A percentile compares a stretch with the other conserved stretches of the same genome.
Evolutionary conservation across 345 rosid species (phyloP).

Genomic region (Passiflora organensis): DNA sequence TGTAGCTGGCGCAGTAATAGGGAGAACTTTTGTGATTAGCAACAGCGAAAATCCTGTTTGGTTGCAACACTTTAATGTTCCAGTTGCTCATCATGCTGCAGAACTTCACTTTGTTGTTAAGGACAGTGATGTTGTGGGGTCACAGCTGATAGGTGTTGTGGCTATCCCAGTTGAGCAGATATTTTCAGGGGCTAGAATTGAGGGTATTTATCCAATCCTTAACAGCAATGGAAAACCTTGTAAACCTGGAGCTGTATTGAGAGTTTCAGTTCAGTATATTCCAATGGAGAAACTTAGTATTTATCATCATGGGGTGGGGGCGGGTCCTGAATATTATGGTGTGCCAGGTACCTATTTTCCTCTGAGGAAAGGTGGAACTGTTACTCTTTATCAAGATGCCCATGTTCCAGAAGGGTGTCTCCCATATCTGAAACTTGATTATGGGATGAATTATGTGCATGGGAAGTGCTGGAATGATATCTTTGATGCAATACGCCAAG

Average conservation of each 20-base stretch:
- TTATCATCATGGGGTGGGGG: constrained; percentile 77
- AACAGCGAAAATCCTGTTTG: constrained; percentile 83
- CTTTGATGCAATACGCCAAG: constrained; percentile 73
- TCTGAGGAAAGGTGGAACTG: constrained; percentile 71
- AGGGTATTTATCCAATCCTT: constrained; percentile 60
- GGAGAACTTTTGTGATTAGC: constrained; percentile 82
- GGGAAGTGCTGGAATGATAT: constrained; percentile 94
- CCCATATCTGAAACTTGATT: constrained; percentile 53
- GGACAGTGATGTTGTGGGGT: constrained; percentile 87
- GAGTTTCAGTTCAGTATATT: constrained; percentile 68
- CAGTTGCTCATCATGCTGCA: constrained; percentile 80
- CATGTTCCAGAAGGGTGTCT: constrained; percentile 84
- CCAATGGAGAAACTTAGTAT: constrained; percentile 60
- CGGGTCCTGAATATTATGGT: constrained; percentile 73
- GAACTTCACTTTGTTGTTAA: constrained; percentile 83
- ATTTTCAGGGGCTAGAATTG: constrained; percentile 51
- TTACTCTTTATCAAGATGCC: constrained; percentile 94
- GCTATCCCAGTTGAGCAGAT: constrained; percentile 76
- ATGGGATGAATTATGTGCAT: constrained; percentile 58
- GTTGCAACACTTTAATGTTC: constrained; percentile 79
- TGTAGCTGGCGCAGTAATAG: constrained; percentile 56
- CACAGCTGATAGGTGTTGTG: constrained; percentile 75
- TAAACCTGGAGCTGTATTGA: constrained; percentile 70
- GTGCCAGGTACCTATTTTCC: constrained; percentile 97
- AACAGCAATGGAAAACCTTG: constrained; percentile 60